phyloP scores from a whole-genome alignment of 805 yeast genomes.

The Yarrowia sp. region DNA sequence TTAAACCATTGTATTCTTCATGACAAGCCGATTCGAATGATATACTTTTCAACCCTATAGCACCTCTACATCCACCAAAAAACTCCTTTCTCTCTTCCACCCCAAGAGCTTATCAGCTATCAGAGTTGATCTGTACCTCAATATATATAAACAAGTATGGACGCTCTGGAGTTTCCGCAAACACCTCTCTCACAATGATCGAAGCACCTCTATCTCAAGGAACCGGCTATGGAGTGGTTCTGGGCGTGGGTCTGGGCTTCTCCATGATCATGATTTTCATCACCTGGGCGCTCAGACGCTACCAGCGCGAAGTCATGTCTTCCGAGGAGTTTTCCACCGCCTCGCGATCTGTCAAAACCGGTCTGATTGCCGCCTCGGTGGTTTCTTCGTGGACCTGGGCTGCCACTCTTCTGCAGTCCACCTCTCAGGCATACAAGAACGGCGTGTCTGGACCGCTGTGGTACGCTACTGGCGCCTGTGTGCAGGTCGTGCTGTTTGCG shows the following conservation, averaged over 20 bases:
- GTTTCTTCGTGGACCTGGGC: slow-evolving; percentile 96
- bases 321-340: slow-evolving; percentile 96
- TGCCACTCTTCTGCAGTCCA: slow-evolving; percentile 75
- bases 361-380: slow-evolving; percentile 86
- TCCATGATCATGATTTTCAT: slow-evolving; percentile 79
- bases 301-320: slow-evolving; percentile 84
- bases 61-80: background rate
- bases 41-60: background rate
- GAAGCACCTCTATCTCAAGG: slow-evolving; percentile 65
- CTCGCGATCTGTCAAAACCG: slow-evolving; percentile 85
- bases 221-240: slow-evolving; percentile 86
- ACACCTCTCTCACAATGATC: background rate
- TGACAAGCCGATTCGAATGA: background rate
- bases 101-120: background rate
- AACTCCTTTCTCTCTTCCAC: background rate
- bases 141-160: background rate
- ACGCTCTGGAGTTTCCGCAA: background rate
- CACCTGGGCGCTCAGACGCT: slow-evolving; percentile 73
- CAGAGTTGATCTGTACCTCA: slow-evolving; percentile 8
- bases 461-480: slow-evolving; percentile 92
- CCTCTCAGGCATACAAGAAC: slow-evolving; percentile 76
- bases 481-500: slow-evolving; percentile 85
- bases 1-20: background rate
- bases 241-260: slow-evolving; percentile 76
- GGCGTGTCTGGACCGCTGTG: slow-evolving; percentile 84